Conservation (phyloP, 164 flowering plant genomes). For the Cinnamomum chago region DNA sequence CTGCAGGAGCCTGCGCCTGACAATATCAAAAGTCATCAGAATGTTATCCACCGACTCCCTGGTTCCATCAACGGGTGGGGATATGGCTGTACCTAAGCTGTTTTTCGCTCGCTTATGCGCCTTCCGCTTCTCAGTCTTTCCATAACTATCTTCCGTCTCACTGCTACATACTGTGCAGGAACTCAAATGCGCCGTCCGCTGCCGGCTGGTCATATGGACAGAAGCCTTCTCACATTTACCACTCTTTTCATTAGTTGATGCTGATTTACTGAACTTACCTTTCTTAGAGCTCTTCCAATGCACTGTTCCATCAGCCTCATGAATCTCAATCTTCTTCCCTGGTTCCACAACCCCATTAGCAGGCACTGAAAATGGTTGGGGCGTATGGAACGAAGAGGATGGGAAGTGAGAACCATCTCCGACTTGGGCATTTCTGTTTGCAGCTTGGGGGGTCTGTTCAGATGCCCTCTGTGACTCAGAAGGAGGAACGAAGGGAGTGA, state of each 20-base stretch:
- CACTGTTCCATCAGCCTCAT: slow-evolving; percentile 1
- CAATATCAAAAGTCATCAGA: slow-evolving; percentile 32
- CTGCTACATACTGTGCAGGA: slow-evolving; percentile 6
- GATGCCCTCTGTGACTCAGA: slow-evolving; percentile 24
- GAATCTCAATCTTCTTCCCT: slow-evolving; percentile 8
- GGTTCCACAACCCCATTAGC: slow-evolving; percentile 27
- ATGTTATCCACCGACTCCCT: slow-evolving; percentile 25
- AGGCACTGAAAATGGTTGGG: slow-evolving; percentile 14
- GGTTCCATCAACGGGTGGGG: slow-evolving; percentile 23
- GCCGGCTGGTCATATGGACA: not conserved
- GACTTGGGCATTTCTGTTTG: slow-evolving; percentile 8
- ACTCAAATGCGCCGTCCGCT: slow-evolving; percentile 6
- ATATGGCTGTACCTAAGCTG: slow-evolving; percentile 8
- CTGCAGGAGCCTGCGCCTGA: slow-evolving; percentile 34
- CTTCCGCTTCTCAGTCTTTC: slow-evolving; percentile 16
- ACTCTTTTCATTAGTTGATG: not conserved
- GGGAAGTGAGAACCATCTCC: slow-evolving; percentile 11
- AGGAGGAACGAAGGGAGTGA: slow-evolving; percentile 40
- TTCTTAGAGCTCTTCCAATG: not conserved
- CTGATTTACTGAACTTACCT: not conserved
- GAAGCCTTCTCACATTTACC: slow-evolving; percentile 14
- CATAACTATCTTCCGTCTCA: slow-evolving; percentile 17
- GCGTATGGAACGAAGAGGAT: slow-evolving; percentile 24
- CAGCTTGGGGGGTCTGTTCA: slow-evolving; percentile 23
- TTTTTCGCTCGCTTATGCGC: slow-evolving; percentile 19